A percentile compares a stretch with the other conserved stretches of the same genome.
phyloP scores from a whole-genome alignment of 768 basidiomycete genomes.

The Boletus huronensis region DNA sequence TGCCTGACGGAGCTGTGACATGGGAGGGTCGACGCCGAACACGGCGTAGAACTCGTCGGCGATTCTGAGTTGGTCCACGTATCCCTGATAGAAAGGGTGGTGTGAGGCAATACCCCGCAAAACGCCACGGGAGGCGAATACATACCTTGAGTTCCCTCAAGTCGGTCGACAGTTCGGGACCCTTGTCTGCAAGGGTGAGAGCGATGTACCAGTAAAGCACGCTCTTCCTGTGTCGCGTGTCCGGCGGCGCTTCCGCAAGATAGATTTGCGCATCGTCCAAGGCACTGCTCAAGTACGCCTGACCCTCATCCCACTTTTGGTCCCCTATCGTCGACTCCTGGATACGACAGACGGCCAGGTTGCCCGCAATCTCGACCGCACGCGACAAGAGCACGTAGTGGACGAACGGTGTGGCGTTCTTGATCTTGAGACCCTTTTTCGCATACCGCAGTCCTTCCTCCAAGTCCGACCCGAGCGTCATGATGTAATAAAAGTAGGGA shows the following conservation, averaged over 20 bases:
- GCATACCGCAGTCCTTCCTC: conserved; percentile 55
- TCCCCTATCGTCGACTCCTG: conserved; percentile 42
- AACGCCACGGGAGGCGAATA: background rate
- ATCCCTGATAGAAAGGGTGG: conserved; percentile 25
- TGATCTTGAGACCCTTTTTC: conserved; percentile 64
- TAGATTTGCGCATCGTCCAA: conserved; percentile 58
- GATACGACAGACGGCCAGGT: conserved; percentile 49
- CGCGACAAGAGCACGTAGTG: conserved; percentile 55
- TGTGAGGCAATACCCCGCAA: background rate
- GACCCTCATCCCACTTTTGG: conserved; percentile 53
- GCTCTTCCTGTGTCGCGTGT: conserved; percentile 56
- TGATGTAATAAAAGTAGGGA: conserved; percentile 63
- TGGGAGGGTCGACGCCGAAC: conserved; percentile 44
- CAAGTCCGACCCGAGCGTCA: conserved; percentile 47
- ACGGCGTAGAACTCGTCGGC: conserved; percentile 51
- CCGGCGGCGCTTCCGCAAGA: conserved; percentile 55
- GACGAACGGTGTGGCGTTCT: conserved; percentile 51
- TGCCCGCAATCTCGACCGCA: conserved; percentile 58
- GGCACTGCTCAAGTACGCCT: conserved; percentile 58
- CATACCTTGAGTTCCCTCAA: conserved; percentile 50
- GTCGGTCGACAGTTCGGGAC: conserved; percentile 46
- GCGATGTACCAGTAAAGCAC: conserved; percentile 59
- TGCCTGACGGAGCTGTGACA: conserved; percentile 50
- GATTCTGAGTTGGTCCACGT: conserved; percentile 41
- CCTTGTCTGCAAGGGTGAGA: conserved; percentile 49